A percentile compares a stretch with the other conserved stretches of the same genome.
Conservation (phyloP, 257 asterid species). For the Solanum pinnatisectum region DNA sequence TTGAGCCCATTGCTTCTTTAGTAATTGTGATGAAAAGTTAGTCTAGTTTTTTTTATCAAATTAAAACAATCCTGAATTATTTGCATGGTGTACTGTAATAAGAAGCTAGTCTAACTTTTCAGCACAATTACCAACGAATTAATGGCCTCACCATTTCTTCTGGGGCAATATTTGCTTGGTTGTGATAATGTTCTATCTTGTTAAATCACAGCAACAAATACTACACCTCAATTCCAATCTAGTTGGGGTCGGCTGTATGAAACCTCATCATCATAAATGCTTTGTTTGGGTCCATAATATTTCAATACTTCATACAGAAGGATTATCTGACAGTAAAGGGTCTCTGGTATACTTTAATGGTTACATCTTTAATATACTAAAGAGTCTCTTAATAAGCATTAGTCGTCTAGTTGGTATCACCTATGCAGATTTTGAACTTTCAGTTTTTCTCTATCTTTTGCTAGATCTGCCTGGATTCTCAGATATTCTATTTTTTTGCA, state of each 20-base stretch:
- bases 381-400: not conserved
- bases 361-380: not conserved
- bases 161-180: not conserved
- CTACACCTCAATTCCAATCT: not conserved
- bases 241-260: not conserved
- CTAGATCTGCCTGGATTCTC: not conserved
- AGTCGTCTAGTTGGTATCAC: not conserved
- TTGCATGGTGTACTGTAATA: not conserved
- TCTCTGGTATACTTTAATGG: not conserved
- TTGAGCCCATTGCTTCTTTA: not conserved
- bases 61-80: not conserved
- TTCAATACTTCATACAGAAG: not conserved
- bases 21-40: not conserved
- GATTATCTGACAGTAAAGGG: not conserved
- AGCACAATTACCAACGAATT: not conserved
- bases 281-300: not conserved
- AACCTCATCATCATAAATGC: not conserved
- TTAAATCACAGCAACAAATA: not conserved
- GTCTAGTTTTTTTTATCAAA: not conserved
- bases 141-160: not conserved
- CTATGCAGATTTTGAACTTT: not conserved
- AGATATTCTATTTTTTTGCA: not conserved
- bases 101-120: not conserved
- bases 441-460: not conserved
- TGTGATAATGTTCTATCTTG: not conserved